These are phyloP conservation scores for Epithemia pelagica DNA, from an alignment of 108 stramenopile species.

Conservation along the genomic window DNA sequence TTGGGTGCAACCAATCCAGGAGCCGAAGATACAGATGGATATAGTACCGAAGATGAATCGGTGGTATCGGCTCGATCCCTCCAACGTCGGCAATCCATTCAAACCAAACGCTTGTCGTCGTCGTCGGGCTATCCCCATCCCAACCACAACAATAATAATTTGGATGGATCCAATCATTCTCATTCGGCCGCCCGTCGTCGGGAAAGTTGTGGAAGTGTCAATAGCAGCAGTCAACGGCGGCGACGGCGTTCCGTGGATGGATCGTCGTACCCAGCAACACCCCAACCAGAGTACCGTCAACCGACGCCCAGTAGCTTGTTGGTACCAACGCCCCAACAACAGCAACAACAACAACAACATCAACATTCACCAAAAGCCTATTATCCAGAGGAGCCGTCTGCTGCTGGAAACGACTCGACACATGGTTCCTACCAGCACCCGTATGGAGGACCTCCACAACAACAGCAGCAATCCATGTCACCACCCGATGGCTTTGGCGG, in stretches of 20 bases:
- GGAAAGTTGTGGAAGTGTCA: no score
- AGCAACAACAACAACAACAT: background rate
- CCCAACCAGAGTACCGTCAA: background rate
- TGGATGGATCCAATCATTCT: background rate
- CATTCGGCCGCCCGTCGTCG: background rate
- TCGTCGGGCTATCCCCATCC: background rate
- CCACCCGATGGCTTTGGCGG: no score
- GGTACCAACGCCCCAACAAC: background rate
- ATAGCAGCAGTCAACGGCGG: no score
- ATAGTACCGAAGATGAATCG: background rate
- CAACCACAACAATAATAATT: background rate
- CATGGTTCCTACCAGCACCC: background rate
- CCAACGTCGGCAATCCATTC: background rate
- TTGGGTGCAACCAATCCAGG: no score
- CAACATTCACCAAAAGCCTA: background rate
- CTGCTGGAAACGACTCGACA: background rate
- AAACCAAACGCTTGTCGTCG: background rate
- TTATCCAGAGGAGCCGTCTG: background rate
- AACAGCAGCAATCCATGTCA: background rate
- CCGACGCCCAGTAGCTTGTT: background rate
- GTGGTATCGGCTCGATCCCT: background rate
- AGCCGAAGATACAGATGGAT: background rate
- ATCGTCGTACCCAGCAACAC: background rate
- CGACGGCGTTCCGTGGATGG: background rate
- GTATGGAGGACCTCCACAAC: background rate